Conservation (phyloP, 2,329 filamentous ascomycete genomes). For the Pseudogymnoascus sp. region DNA sequence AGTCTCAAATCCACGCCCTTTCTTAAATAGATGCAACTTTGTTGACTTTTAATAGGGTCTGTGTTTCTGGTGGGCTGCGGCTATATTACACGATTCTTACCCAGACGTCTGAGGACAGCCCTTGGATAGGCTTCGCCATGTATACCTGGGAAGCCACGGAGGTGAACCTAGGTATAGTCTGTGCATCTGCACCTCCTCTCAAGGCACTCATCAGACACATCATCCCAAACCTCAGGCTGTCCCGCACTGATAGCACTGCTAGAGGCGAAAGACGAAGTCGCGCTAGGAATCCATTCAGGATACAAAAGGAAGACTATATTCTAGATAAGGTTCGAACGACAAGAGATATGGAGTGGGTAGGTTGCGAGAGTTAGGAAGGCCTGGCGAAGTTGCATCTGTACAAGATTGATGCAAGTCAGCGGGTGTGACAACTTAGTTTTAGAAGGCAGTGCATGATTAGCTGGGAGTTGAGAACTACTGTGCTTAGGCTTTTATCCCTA, state of each 20-base stretch:
- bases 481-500: background rate
- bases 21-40: background rate
- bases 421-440: background rate
- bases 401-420: background rate
- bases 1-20: background rate
- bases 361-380: background rate
- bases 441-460: background rate
- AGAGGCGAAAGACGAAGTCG: background rate
- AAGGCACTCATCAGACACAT: slow-evolving; percentile 68
- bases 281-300: background rate
- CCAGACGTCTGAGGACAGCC: background rate
- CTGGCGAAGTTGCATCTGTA: background rate
- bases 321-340: background rate
- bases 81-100: background rate
- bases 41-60: background rate
- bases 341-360: background rate
- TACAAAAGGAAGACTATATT: background rate
- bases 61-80: background rate
- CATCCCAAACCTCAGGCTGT: background rate
- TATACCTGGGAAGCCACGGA: slow-evolving; percentile 74
- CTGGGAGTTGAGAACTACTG: background rate
- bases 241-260: background rate
- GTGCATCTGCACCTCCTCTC: slow-evolving; percentile 83
- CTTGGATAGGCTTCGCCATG: background rate
- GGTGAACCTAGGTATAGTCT: slow-evolving; percentile 84